phyloP scores from a whole-genome alignment of 1,139 yeast species.

The Saccharomycopsis hybrid region DNA sequence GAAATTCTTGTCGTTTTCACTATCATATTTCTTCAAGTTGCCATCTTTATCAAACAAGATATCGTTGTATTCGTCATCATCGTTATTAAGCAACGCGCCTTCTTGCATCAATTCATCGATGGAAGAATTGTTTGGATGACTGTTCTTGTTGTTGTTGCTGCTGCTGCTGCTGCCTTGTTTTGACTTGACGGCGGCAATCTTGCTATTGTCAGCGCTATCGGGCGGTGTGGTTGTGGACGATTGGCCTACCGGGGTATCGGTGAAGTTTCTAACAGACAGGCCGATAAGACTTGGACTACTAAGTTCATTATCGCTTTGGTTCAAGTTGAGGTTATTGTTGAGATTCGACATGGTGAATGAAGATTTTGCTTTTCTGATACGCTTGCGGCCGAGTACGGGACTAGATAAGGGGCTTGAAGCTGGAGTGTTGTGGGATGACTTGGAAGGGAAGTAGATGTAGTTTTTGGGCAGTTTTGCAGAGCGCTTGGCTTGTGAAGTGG shows the following conservation, averaged over 20 bases:
- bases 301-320: neutral
- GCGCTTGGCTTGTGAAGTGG: neutral
- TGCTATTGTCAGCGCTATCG: neutral
- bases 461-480: slow-evolving; percentile 1
- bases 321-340: neutral
- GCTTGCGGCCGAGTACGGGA: slow-evolving; percentile 3
- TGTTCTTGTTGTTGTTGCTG: neutral
- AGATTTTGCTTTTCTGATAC: slow-evolving; percentile 17
- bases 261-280: slow-evolving; percentile 17
- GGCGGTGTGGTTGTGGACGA: neutral
- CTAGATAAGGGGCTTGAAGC: slow-evolving; percentile 9
- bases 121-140: slow-evolving; percentile 4
- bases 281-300: slow-evolving; percentile 14
- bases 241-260: slow-evolving; percentile 4
- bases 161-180: neutral
- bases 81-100: slow-evolving; percentile 20
- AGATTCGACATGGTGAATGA: slow-evolving; percentile 10
- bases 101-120: slow-evolving; percentile 19
- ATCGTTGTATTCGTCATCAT: slow-evolving; percentile 18
- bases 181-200: neutral
- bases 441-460: slow-evolving; percentile 11
- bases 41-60: slow-evolving; percentile 19
- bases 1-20: slow-evolving; percentile 9
- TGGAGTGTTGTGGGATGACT: slow-evolving; percentile 11
- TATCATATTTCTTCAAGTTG: slow-evolving; percentile 13